Base-by-base conservation (phyloP, 2,329 filamentous ascomycete genomes). In the Penicillium janthinellum region DNA sequence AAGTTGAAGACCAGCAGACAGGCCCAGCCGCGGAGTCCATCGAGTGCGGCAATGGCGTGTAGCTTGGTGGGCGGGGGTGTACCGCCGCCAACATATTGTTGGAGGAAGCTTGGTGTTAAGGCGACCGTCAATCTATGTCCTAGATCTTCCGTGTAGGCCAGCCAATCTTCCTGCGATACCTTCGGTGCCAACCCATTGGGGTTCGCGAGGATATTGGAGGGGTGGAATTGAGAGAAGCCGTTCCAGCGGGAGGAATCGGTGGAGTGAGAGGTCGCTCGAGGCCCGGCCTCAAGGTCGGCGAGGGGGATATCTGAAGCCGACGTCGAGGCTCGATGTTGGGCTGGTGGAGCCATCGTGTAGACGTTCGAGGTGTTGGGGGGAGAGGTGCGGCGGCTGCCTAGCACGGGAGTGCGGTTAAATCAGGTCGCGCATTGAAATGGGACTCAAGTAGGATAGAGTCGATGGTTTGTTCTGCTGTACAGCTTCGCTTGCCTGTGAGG, bases 1-100 rank as follows among this genome's bases (percentile, higher is more conserved):
- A 80, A 80, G 53, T 79, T 80, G 67, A 79, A 79, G 55, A 80
- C 78, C 35, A 79, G 75, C 44, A 80, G 65, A 59, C 77, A 75
- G 28, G 78, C 78, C 71, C 78, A 77, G 53, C 78, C 78, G 58
- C 78, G 72, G 58, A 79, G 61, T 11, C 77, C 78, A 55, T 80
- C 77, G 34, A 80, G 68, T 34, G 75, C 76, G 15, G 75, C 76
- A 56, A 78, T 77, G 14, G 71, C 72, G 64, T 78, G 74, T 11
- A 73, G 67, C 45, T 73, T 74, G 8, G 67, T 54, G 5, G 70
- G 65, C 28, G 70, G 60, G 0, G 68, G 61, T 14, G 69, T 66
- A 28, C 70, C 60, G n/a, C 68, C 73, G 12, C 72, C 72, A 4
- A 76, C 68, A 55, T 65, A 67, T 25, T 71, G 69, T 38, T 75